These are phyloP conservation scores for Aristolochia contorta DNA, from an alignment of 164 flowering plant species.

Conservation along the genomic window DNA sequence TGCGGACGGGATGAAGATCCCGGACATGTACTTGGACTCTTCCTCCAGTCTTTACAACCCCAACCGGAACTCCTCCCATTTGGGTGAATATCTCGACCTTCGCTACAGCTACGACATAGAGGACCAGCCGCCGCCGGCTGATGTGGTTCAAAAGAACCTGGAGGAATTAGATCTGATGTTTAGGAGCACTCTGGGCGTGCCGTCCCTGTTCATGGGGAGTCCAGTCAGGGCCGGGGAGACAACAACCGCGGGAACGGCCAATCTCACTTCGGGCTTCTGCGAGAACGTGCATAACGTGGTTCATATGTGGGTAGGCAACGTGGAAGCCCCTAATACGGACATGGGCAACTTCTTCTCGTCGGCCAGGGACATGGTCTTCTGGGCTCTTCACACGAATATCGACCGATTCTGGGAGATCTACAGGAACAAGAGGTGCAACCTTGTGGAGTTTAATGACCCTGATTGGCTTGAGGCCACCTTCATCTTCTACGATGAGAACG, in stretches of 20 bases:
- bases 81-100: neutral
- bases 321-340: neutral
- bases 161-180: neutral
- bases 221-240: neutral
- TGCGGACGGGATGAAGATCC: slow-evolving; percentile 6
- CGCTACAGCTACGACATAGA: neutral
- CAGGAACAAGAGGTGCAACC: slow-evolving; percentile 2
- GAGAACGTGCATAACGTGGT: neutral
- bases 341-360: slow-evolving; percentile 8
- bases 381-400: slow-evolving; percentile 1
- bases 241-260: neutral
- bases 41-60: slow-evolving; percentile 7
- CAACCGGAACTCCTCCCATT: slow-evolving; percentile 1
- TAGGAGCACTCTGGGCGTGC: too few species aligned
- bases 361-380: slow-evolving; percentile 1
- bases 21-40: neutral
- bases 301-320: neutral
- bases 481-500: slow-evolving; percentile 9
- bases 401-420: slow-evolving; percentile 9
- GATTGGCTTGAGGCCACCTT: slow-evolving; percentile 6
- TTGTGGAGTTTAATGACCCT: neutral
- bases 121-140: neutral
- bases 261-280: neutral
- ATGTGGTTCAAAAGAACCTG: neutral
- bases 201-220: slow-evolving; percentile 5